Evolutionary conservation across 2,329 filamentous ascomycete species (phyloP), one percentile per base, ranked within the genome.

Genomic region (Verticillium klebahnii): DNA sequence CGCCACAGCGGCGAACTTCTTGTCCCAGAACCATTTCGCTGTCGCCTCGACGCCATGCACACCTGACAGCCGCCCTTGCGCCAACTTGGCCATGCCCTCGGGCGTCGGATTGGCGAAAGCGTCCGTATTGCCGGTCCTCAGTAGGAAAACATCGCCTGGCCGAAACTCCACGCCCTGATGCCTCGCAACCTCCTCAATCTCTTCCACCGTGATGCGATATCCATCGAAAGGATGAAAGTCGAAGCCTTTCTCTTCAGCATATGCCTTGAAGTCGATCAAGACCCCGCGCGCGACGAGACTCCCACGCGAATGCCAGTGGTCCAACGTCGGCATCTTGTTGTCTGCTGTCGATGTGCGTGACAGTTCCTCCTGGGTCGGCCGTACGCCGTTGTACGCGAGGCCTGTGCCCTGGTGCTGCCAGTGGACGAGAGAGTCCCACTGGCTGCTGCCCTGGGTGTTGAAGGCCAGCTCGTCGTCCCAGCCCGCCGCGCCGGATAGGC

Each of bases 1-100:
- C 0, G 82, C 86, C 1, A 89, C 87, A 0, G 84, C 85, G 0
- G 88, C 79, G 66, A 92, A 91, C 59, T 88, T 86, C 66, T 82
- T 84, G 68, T 91, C 86, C 76, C 90, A 89, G 62, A 91, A 65
- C 88, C 88, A 92, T 60, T 84, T 81, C 8, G 85, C 75, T 4
- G 87, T 81, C 55, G 81, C 81, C 57, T 84, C 74, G 2, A 68
- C 69, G 0, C 79, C 81, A 45, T 85, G 75, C 54, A 82, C 68
- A 8, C 82, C 73, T 29, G 76, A 67, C 5, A 77, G 59, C 15
- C 64, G 73, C 3, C 34, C 61, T 0, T 64, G 60, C 11, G 68
- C 61, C 59, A 78, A 67, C 62, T 76, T 77, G 7, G 64, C 69
- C 11, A 77, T 67, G 11, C 75, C 72, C 2, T 73, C 72, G 0